Conservation (phyloP, 345 rosid species). For the Salix suchowensis region DNA sequence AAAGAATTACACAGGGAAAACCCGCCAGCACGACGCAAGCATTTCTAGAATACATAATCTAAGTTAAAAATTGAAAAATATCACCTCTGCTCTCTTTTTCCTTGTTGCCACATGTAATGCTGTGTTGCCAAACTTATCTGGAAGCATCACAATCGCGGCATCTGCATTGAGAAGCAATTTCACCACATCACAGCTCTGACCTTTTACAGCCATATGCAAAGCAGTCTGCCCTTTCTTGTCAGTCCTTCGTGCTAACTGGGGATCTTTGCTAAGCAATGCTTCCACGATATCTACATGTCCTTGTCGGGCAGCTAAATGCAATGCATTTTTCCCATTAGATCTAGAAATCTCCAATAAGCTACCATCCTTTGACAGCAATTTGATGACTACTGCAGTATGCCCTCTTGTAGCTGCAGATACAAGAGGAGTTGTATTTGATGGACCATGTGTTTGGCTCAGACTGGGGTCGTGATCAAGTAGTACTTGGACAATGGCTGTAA, state of each 20-base stretch:
- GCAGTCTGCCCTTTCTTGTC: conserved; percentile 97
- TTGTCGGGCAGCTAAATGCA: conserved; percentile 88
- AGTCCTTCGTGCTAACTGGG: conserved; percentile 80
- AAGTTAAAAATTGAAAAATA: background rate
- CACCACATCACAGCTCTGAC: conserved; percentile 84
- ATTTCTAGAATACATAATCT: background rate
- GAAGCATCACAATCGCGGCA: conserved; percentile 93
- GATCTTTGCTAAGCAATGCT: conserved; percentile 71
- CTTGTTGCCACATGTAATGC: conserved; percentile 95
- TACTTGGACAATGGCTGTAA: conserved; percentile 82
- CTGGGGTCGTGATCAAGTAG: conserved; percentile 76
- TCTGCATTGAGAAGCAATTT: conserved; percentile 83
- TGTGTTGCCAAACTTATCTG: conserved; percentile 84
- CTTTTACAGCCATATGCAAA: conserved; percentile 94
- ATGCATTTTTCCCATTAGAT: conserved; percentile 83
- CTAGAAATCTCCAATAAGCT: conserved; percentile 65
- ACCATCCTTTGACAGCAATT: conserved; percentile 71
- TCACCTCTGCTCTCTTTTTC: conserved; percentile 83
- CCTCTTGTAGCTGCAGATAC: conserved; percentile 88
- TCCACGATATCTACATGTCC: conserved; percentile 75
- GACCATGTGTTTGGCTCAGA: conserved; percentile 65
- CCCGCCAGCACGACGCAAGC: background rate
- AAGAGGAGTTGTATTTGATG: conserved; percentile 86
- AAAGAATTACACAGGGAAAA: background rate
- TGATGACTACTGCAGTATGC: conserved; percentile 78